Percentiles rank a stretch among this genome's conserved stretches.
phyloP scores from a whole-genome alignment of 129 eudicot species.

The Tanacetum coccineum region DNA sequence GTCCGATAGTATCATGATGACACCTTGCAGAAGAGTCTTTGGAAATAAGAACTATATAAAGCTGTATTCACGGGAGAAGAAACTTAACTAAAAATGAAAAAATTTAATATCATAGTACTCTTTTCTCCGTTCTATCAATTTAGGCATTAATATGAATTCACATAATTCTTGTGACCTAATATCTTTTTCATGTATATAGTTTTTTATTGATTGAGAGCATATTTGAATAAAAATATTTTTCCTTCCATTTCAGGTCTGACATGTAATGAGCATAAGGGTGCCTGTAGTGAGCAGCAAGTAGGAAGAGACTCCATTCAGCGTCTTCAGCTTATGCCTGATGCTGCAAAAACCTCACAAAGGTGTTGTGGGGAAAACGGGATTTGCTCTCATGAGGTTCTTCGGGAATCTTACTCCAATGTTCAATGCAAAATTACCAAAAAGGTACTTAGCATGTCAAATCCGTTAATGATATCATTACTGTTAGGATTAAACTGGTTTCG shows the following conservation, averaged over 20 bases:
- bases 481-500: too few relatives aligned
- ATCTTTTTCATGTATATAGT: neutral
- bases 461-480: too few relatives aligned
- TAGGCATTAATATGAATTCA: too few relatives aligned
- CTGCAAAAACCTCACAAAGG: slow-evolving; percentile 32
- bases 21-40: too few relatives aligned
- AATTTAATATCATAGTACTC: neutral
- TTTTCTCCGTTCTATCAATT: too few relatives aligned
- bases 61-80: too few relatives aligned
- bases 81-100: too few relatives aligned
- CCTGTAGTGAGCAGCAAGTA: slow-evolving; percentile 31
- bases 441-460: slow-evolving; percentile 36
- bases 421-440: slow-evolving; percentile 51
- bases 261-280: slow-evolving; percentile 33
- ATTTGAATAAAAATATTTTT: neutral
- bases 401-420: slow-evolving; percentile 40
- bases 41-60: too few relatives aligned
- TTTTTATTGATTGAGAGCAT: neutral
- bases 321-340: slow-evolving; percentile 23
- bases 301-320: slow-evolving; percentile 29
- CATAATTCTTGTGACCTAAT: neutral
- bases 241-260: slow-evolving; percentile 35
- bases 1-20: too few relatives aligned
- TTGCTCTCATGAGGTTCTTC: slow-evolving; percentile 88
- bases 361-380: slow-evolving; percentile 59